Percentiles rank a stretch among this genome's conserved stretches.
Conservation (phyloP, 768 basidiomycete species). For the Suillus fuscotomentosus region DNA sequence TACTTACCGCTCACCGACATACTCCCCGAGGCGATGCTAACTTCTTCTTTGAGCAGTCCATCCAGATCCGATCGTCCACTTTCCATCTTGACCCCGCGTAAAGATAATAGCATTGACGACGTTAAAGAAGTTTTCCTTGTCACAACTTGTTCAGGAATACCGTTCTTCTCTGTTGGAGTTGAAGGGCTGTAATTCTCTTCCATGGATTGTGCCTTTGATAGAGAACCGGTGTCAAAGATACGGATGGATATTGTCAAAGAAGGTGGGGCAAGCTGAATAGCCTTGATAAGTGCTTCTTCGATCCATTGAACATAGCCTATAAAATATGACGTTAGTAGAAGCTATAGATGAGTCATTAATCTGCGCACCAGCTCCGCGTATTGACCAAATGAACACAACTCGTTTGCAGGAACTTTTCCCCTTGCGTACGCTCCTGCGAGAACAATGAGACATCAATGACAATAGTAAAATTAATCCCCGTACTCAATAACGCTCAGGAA, state of each 20-base stretch:
- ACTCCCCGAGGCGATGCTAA: constrained; percentile 32
- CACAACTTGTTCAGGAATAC: constrained; percentile 6
- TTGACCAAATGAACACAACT: constrained; percentile 51
- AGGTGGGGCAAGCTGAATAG: constrained; percentile 28
- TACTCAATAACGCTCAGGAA: constrained; percentile 43
- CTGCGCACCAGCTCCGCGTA: constrained; percentile 44
- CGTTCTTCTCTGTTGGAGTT: constrained; percentile 9
- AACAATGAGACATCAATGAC: not conserved
- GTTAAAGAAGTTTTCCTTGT: not conserved
- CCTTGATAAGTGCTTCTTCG: constrained; percentile 33
- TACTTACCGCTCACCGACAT: constrained; percentile 49
- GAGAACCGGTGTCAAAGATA: constrained; percentile 39
- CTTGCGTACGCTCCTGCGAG: constrained; percentile 20
- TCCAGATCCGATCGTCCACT: constrained; percentile 44
- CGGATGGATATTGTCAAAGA: constrained; percentile 37
- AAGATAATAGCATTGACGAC: constrained; percentile 11
- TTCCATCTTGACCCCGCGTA: constrained; percentile 26
- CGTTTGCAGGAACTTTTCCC: constrained; percentile 26
- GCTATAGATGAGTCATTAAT: not conserved
- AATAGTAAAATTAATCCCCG: constrained; percentile 6
- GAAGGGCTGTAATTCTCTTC: constrained; percentile 17
- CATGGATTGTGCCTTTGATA: constrained; percentile 1
- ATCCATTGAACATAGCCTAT: constrained; percentile 47
- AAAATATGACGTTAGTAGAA: not conserved
- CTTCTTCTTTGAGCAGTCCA: constrained; percentile 36